Conservation (phyloP, 208 protist genomes). For the Leishmania tarentolae region DNA sequence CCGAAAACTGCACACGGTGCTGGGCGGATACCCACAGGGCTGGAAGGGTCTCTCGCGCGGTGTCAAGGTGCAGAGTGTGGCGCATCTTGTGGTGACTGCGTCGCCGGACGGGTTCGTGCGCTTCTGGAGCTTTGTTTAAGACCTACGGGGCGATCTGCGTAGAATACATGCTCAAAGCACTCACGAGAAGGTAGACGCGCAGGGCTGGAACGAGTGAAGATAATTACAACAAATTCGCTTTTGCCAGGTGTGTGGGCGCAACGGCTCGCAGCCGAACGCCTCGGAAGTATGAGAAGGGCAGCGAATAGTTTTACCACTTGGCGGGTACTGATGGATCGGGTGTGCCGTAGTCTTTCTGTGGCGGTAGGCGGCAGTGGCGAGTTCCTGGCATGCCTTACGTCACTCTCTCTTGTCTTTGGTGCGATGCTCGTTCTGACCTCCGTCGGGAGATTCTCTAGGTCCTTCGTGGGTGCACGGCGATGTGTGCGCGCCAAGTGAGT, state of each 20-base stretch:
- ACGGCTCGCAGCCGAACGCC: background rate
- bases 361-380: too few relatives aligned
- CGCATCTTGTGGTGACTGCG: slow-evolving; percentile 67
- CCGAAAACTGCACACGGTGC: slow-evolving; percentile 67
- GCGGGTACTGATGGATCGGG: background rate
- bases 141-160: background rate
- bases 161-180: background rate
- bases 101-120: slow-evolving; percentile 80
- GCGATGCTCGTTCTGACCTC: too few relatives aligned
- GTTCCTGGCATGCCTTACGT: too few relatives aligned
- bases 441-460: too few relatives aligned
- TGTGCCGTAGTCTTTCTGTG: background rate
- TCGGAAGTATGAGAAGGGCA: background rate
- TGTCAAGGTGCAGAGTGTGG: slow-evolving; percentile 52
- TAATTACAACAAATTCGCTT: too few relatives aligned
- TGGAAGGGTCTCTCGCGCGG: slow-evolving; percentile 85
- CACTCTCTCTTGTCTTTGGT: background rate
- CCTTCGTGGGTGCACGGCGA: too few relatives aligned
- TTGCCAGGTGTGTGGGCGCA: background rate
- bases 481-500: too few relatives aligned
- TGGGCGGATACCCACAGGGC: slow-evolving; percentile 77
- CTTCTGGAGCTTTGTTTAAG: slow-evolving; percentile 82
- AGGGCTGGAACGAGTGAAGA: background rate
- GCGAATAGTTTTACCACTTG: background rate
- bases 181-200: background rate